phyloP scores from a whole-genome alignment of 768 basidiomycete genomes.

The Phlebiopsis gigantea region DNA sequence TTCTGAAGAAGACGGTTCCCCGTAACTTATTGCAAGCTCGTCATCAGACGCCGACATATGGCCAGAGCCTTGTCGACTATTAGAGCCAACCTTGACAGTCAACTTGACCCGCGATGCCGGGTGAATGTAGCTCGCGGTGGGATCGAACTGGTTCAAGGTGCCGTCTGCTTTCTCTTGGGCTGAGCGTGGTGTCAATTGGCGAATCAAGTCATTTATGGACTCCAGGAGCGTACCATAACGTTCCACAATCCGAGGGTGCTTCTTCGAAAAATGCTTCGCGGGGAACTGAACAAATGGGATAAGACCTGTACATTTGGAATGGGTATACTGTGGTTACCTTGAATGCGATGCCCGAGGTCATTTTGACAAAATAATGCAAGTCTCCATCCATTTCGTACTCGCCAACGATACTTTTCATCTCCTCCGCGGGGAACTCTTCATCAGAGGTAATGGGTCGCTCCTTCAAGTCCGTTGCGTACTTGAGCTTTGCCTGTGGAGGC shows the following conservation, averaged over 20 bases:
- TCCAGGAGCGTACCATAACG: slow-evolving; percentile 46
- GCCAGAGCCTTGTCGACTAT: slow-evolving; percentile 16
- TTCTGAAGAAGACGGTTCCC: neutral
- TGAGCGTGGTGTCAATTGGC: slow-evolving; percentile 19
- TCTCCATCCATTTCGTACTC: slow-evolving; percentile 37
- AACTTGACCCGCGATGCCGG: slow-evolving; percentile 49
- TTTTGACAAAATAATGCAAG: slow-evolving; percentile 60
- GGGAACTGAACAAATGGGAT: slow-evolving; percentile 10
- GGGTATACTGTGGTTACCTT: slow-evolving; percentile 38
- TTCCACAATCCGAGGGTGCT: slow-evolving; percentile 42
- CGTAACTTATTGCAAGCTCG: neutral
- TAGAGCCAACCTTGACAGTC: slow-evolving; percentile 25
- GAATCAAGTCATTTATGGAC: neutral
- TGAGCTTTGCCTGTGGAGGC: neutral
- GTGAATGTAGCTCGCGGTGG: slow-evolving; percentile 52
- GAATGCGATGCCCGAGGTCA: slow-evolving; percentile 49
- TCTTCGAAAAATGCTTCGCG: slow-evolving; percentile 28
- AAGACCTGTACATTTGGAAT: too few species aligned
- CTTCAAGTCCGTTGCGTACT: slow-evolving; percentile 7
- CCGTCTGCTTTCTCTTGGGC: slow-evolving; percentile 41
- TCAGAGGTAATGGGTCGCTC: slow-evolving; percentile 5
- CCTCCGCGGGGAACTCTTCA: slow-evolving; percentile 11
- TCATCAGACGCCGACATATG: neutral
- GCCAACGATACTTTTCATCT: slow-evolving; percentile 42
- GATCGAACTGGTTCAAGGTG: slow-evolving; percentile 50